Percentiles rank a stretch among this genome's conserved stretches.
Evolutionary conservation across 768 basidiomycete genomes (phyloP).

Genomic region (Pleurotus citrinopileatus): DNA sequence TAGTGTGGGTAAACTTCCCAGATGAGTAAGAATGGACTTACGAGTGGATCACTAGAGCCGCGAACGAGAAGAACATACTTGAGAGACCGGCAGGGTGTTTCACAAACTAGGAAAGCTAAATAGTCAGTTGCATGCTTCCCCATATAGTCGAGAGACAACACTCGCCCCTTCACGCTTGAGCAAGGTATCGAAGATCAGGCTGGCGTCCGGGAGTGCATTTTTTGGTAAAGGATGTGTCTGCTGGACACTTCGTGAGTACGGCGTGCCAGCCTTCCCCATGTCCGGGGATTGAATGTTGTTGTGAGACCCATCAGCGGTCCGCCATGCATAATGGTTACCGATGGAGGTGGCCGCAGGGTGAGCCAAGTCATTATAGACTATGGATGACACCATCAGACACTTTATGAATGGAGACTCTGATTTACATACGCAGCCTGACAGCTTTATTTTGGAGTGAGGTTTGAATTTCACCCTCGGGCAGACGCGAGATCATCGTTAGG

Average conservation of each 20-base stretch:
- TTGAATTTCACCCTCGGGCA: constrained; percentile 45
- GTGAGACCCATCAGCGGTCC: constrained; percentile 71
- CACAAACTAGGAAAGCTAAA: constrained; percentile 48
- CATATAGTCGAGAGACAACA: not conserved
- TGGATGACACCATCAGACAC: not conserved
- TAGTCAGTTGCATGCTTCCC: not conserved
- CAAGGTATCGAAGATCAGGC: constrained; percentile 77
- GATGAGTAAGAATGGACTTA: constrained; percentile 21
- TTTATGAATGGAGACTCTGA: not conserved
- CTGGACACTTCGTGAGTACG: constrained; percentile 84
- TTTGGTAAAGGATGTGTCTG: constrained; percentile 60
- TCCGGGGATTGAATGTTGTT: constrained; percentile 73
- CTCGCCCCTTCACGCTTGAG: constrained; percentile 67
- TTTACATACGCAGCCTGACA: constrained; percentile 52
- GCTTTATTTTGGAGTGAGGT: constrained; percentile 40
- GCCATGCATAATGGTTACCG: constrained; percentile 60
- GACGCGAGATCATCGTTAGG: constrained; percentile 57
- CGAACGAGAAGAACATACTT: constrained; percentile 78
- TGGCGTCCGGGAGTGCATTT: constrained; percentile 75
- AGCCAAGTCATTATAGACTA: constrained; percentile 80
- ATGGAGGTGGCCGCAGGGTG: constrained; percentile 76
- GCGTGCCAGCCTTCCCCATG: constrained; percentile 74
- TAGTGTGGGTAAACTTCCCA: not conserved
- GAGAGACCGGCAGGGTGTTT: constrained; percentile 80
- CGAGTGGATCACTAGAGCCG: constrained; percentile 80